A percentile compares a stretch with the other conserved stretches of the same genome.
Evolutionary conservation across 1,284 basidiomycete genomes (phyloP).

Genomic region (Ganoderma lucidum): DNA sequence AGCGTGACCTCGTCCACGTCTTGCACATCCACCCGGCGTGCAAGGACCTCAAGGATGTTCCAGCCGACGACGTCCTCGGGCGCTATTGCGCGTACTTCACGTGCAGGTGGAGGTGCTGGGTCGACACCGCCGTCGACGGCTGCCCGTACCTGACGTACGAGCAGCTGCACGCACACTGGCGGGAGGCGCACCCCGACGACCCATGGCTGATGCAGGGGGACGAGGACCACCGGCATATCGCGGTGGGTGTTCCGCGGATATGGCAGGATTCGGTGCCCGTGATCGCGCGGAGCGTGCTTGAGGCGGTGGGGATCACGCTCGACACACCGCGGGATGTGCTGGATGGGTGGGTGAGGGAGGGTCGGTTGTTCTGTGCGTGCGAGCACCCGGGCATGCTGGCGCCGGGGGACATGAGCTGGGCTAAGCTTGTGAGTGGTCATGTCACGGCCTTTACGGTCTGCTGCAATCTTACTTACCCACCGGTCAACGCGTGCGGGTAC

Average conservation of each 20-base stretch:
- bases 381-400: conserved; percentile 13
- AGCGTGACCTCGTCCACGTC: background rate
- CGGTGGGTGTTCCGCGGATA: background rate
- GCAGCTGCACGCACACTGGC: conserved; percentile 20
- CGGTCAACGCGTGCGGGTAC: background rate
- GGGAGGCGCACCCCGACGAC: conserved; percentile 4
- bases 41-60: background rate
- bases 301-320: background rate
- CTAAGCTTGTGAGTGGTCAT: conserved; percentile 14
- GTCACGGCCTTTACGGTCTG: background rate
- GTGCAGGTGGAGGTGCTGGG: background rate
- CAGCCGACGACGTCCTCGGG: conserved; percentile 12
- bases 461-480: no score
- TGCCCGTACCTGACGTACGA: conserved; percentile 9
- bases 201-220: background rate
- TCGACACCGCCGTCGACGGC: background rate
- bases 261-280: background rate
- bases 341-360: background rate
- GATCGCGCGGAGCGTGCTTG: background rate
- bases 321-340: background rate
- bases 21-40: background rate
- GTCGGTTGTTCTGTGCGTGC: conserved; percentile 19
- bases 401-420: conserved; percentile 11
- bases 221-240: background rate
- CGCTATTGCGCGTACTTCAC: conserved; percentile 14